Conservation (phyloP, 2,329 filamentous ascomycete species). For the Claviceps quebecensis region DNA sequence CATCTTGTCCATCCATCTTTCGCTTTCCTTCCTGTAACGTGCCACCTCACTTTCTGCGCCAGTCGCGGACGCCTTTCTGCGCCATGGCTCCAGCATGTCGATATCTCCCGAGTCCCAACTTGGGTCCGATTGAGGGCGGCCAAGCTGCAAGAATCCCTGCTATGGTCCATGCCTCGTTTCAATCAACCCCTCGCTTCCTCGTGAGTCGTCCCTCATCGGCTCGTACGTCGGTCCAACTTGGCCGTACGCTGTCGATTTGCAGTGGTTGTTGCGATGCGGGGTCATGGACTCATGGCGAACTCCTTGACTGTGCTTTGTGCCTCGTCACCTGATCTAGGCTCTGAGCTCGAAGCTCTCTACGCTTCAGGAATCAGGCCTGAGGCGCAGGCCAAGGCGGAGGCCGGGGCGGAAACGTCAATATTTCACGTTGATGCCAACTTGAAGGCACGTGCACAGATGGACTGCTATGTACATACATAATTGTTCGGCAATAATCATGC, state of each 20-base stretch:
- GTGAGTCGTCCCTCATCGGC: background rate
- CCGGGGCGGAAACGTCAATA: background rate
- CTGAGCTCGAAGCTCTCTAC: background rate
- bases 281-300: too few relatives aligned
- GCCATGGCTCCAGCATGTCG: constrained; percentile 1
- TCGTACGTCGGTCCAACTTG: background rate
- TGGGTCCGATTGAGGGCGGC: background rate
- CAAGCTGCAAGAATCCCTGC: background rate
- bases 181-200: background rate
- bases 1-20: background rate
- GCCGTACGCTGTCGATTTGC: background rate
- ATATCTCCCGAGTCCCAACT: background rate
- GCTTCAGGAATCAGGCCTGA: background rate
- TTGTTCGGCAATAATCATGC: too few relatives aligned
- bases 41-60: background rate
- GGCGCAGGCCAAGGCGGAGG: too few relatives aligned
- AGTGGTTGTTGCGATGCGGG: too few relatives aligned
- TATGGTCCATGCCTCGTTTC: background rate
- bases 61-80: background rate
- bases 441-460: too few relatives aligned
- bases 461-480: too few relatives aligned
- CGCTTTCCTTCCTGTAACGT: background rate
- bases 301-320: too few relatives aligned
- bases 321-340: too few relatives aligned
- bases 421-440: background rate